phyloP scores from a whole-genome alignment of 768 basidiomycete genomes.

The Hydnomerulius pinastri region DNA sequence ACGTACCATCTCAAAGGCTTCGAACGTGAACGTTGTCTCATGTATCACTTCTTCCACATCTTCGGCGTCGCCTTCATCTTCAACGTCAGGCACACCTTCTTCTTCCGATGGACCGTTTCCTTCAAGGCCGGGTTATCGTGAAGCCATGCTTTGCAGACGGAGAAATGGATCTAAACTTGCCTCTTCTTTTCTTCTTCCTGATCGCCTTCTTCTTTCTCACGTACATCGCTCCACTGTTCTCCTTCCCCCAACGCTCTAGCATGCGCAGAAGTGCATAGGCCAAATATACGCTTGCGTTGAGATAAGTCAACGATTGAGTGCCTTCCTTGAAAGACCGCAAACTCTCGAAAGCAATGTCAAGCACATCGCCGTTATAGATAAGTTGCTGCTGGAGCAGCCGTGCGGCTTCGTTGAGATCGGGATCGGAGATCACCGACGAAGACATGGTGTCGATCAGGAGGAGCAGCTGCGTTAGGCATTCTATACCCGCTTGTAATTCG shows the following conservation, averaged over 20 bases:
- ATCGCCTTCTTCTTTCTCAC: constrained; percentile 66
- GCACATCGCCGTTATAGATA: constrained; percentile 92
- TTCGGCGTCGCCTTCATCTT: constrained; percentile 60
- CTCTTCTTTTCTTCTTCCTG: constrained; percentile 52
- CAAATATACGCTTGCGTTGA: constrained; percentile 84
- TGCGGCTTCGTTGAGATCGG: constrained; percentile 68
- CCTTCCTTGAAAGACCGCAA: constrained; percentile 78
- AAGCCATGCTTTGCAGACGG: constrained; percentile 12
- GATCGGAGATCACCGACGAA: constrained; percentile 40
- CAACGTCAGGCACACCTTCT: constrained; percentile 68
- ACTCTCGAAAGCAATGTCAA: constrained; percentile 84
- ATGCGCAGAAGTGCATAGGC: constrained; percentile 84
- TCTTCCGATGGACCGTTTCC: constrained; percentile 48
- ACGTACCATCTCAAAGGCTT: constrained; percentile 84
- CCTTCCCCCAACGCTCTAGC: constrained; percentile 87
- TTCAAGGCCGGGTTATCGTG: constrained; percentile 19
- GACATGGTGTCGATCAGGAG: constrained; percentile 87
- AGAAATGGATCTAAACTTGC: constrained; percentile 39
- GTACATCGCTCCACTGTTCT: constrained; percentile 64
- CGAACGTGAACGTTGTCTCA: constrained; percentile 91
- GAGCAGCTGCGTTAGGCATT: constrained; percentile 91
- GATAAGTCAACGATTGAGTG: constrained; percentile 76
- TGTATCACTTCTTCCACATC: constrained; percentile 65
- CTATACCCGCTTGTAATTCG: constrained; percentile 91
- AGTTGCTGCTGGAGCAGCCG: constrained; percentile 84